These are phyloP conservation scores for Penicillium sp. DNA, from an alignment of 2,329 filamentous ascomycete species.

Conservation along the genomic window DNA sequence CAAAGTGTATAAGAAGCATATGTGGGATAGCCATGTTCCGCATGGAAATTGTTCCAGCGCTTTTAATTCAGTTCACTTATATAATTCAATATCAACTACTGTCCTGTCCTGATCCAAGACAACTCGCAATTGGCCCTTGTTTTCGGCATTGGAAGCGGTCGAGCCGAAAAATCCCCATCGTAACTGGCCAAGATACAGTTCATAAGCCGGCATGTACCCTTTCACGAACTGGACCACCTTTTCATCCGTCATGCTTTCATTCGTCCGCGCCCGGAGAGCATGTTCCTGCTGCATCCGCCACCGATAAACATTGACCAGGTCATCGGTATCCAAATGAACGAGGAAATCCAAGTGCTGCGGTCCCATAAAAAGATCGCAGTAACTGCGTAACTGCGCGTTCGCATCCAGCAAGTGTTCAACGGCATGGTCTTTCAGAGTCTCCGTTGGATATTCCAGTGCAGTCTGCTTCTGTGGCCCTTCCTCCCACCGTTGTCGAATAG, in stretches of 20 bases:
- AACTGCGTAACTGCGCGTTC: constrained; percentile 8
- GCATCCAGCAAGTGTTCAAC: constrained; percentile 9
- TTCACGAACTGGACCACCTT: constrained; percentile 14
- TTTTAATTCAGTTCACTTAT: background rate
- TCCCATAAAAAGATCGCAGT: constrained; percentile 15
- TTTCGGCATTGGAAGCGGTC: background rate
- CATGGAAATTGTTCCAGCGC: too few species aligned
- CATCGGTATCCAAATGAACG: constrained; percentile 14
- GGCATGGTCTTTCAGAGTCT: constrained; percentile 11
- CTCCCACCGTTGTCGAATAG: constrained; percentile 3
- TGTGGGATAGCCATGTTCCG: background rate
- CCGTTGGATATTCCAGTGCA: background rate
- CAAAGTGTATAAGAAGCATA: background rate
- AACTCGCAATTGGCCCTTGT: constrained; percentile 11
- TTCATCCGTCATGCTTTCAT: constrained; percentile 15
- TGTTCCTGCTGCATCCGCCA: constrained; percentile 17
- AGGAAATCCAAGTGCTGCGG: constrained; percentile 13
- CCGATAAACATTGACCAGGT: constrained; percentile 14
- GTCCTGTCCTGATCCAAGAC: constrained; percentile 9
- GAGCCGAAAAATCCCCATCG: constrained; percentile 7
- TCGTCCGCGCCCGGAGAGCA: constrained; percentile 7
- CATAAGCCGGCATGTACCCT: constrained; percentile 19
- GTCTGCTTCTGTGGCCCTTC: background rate
- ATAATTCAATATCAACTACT: background rate
- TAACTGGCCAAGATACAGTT: constrained; percentile 17